Evolutionary conservation across 2,329 filamentous ascomycete species (phyloP), one percentile per base, ranked within the genome.

Genomic region (Microdochium bolleyi): DNA sequence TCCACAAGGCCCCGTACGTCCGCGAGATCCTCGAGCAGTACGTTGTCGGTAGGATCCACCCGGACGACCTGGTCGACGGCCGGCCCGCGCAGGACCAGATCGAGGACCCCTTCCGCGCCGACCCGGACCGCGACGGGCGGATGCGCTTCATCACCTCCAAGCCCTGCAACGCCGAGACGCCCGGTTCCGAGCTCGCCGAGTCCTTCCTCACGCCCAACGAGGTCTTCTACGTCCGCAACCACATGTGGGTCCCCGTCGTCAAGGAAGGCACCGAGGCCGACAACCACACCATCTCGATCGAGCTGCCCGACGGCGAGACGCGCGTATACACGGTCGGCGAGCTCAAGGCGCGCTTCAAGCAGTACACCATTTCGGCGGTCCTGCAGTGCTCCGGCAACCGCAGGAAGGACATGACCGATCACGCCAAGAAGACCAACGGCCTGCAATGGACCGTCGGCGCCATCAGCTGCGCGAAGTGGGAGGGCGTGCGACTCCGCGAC

Each of bases 1-100:
- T 87, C 54, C 84, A 88, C 70, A 83, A 87, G 63, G 75, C 77
- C 19, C 73, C 80, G 44, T 80, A 87, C 55, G 82, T 87, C 5
- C 76, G 77, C 54, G 80, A 85, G 50, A 84, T 87, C 41, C 71
- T 88, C 0, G 73, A 80, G n/a, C 76, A 82, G 58, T 88, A 83
- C 61, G 70, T 78, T 24, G 82, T 88, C 49, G 84, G 84, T 25
- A 77, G 76, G 49, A 73, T 88, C 2, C 77, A 87, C 56, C 66
- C 68, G 1, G 71, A 69, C 10, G 84, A 88, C 60, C 73, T 87
- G 2, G 67, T 78, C n/a, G 68, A 83, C 53, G 83, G 82, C 14
- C 68, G 69, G 48, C 77, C 83, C 0, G 71, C 77, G 1, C 70
- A 73, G 19, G 73, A 81, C 19, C 58, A 69, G 22, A 74, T 87